These are phyloP conservation scores for Coniophora puteana DNA, from an alignment of 1,284 basidiomycete genomes.

Conservation along the genomic window DNA sequence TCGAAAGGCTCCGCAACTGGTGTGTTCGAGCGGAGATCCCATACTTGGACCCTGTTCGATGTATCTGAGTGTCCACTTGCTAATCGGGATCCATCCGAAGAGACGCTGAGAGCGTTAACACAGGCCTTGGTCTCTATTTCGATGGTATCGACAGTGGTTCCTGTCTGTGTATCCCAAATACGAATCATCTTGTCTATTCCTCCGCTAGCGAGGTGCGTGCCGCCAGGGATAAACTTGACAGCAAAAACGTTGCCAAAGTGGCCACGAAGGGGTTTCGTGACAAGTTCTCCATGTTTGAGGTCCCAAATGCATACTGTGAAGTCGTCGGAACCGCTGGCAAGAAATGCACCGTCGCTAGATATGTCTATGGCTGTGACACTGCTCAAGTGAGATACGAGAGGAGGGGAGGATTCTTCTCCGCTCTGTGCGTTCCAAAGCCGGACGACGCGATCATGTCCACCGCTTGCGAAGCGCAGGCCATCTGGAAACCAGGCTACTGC, in stretches of 20 bases:
- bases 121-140: too few relatives aligned
- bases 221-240: neutral
- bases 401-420: neutral
- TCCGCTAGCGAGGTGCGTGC: conserved; percentile 1
- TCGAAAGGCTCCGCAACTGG: too few relatives aligned
- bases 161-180: conserved; percentile 4
- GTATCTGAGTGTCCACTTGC: too few relatives aligned
- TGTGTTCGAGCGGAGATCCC: too few relatives aligned
- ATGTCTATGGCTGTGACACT: conserved; percentile 2
- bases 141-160: too few relatives aligned
- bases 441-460: neutral
- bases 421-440: neutral
- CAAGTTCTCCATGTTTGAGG: too few relatives aligned
- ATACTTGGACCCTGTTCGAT: too few relatives aligned
- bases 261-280: too few relatives aligned
- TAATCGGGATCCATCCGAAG: too few relatives aligned
- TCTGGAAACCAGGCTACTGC: neutral
- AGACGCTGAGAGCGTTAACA: too few relatives aligned
- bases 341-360: conserved; percentile 5
- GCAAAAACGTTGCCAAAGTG: neutral
- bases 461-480: neutral
- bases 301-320: conserved; percentile 7
- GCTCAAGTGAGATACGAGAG: conserved; percentile 2
- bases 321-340: conserved; percentile 5
- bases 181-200: conserved; percentile 4